Evolutionary conservation across 257 asterid species (phyloP), one percentile per base, ranked within the genome.

Genomic region (Nicotiana obtusifolia): DNA sequence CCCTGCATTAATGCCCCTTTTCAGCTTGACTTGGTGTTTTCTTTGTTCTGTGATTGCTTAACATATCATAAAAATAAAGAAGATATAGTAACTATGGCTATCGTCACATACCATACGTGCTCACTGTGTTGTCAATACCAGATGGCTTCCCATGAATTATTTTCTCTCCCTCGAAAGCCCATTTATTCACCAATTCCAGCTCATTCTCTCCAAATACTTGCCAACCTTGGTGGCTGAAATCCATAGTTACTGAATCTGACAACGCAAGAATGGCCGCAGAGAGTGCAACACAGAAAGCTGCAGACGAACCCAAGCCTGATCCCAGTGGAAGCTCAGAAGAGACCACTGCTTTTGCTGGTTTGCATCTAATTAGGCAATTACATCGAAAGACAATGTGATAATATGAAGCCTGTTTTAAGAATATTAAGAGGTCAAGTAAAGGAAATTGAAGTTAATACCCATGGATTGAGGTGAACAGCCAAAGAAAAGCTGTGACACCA

Each of bases 121-220:
- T 94, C 22, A 95, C 99, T 56, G 98, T 95, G 77, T 95, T 95
- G 91, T 95, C 99, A 64, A 95, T 92, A 80, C 99, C 99, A 31
- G 99, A 95, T 85, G 99, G 99, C 89, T 88, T 95, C 89, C 99
- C 99, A 77, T 95, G 99, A 77, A 94, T 89, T 81, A 95, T 95
- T 88, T 95, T 95, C 86, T 95, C 98, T 17, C 98, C 98, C 86
- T 92, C 99, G 61, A 91, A 90, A 22, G 99, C 99, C 98, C 99
- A 95, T 88, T 91, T 92, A 82, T 95, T 95, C 81, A 95, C 93
- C 85, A 94, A 86, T 20, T 92, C 98, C 80, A 94, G 90, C 83
- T 95, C 98, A 57, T 66, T 81, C 56, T 95, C 97, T 28, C 88
- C 91, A 77, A 89, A 91, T 80, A 82, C 81, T 85, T 94, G 98